Evolutionary conservation across 129 eudicot species (phyloP).

Genomic region (Pittosporum tobira): DNA sequence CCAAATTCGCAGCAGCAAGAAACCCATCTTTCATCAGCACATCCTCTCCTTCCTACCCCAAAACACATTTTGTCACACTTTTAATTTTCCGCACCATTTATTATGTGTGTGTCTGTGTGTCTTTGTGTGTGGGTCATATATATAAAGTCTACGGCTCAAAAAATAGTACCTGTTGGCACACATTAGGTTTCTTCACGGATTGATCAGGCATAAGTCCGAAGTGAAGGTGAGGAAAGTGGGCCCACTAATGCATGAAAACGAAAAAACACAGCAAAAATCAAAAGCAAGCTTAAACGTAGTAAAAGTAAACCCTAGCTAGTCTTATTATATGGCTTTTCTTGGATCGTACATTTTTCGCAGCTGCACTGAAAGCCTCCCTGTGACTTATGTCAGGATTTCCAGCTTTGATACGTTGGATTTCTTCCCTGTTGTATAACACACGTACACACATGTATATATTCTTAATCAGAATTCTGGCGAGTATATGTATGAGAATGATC

Average conservation of each 20-base stretch:
- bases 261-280: conserved; percentile 2
- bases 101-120: background rate
- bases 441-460: background rate
- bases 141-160: conserved; percentile 10
- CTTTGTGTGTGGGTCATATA: too few relatives aligned
- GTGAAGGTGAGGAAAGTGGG: conserved; percentile 99
- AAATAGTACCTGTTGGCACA: conserved; percentile 74
- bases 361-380: conserved; percentile 99
- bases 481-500: too few relatives aligned
- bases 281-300: conserved; percentile 1
- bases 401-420: conserved; percentile 99
- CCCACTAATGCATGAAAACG: conserved; percentile 60
- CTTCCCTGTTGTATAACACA: conserved; percentile 58
- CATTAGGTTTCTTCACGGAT: conserved; percentile 96
- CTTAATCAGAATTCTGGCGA: too few relatives aligned
- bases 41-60: conserved; percentile 81
- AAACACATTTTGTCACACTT: conserved; percentile 9
- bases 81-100: too few relatives aligned
- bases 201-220: conserved; percentile 99
- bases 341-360: conserved; percentile 93
- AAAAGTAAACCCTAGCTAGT: conserved; percentile 32
- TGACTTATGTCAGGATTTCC: conserved; percentile 99
- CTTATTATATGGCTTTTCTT: conserved; percentile 15
- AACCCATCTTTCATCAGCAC: conserved; percentile 85
- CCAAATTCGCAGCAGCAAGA: conserved; percentile 74